Base-by-base conservation (phyloP, 257 asterid genomes). In the Prunella vulgaris region DNA sequence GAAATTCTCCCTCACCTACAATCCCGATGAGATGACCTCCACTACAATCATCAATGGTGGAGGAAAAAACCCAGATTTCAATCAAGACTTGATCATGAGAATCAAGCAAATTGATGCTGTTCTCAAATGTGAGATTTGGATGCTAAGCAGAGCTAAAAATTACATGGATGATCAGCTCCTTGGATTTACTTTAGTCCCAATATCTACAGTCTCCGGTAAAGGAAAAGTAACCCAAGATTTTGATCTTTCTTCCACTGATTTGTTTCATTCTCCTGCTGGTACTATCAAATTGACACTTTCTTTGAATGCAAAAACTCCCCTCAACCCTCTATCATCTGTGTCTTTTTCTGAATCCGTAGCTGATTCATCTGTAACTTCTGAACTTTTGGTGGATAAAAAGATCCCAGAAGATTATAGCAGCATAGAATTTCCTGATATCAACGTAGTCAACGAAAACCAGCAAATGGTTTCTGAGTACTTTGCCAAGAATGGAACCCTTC, bases 91-190 rank as follows among this genome's bases (percentile, higher is more conserved):
- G 79, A 69, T 72, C 72, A 64, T 87, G 74, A 79, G 79, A 28
- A 74, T 87, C 63, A 68, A 37, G 57, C 82, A 80, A 18, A 30
- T 38, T 0, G 86, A 87, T 2, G 84, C 87, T 2, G 84, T 85
- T 18, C 75, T 87, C 35, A 87, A 87, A 74, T 87, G 95, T 25
- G 95, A 87, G n/a, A 84, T 87, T 35, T 87, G 89, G 89, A 87
- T 87, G 95, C 78, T 87, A 1, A 87, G 95, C 76, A 68, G 91
- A 53, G 91, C 86, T 48, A 85, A 83, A 78, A 76, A 71, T 20
- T 74, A 71, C 70, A 74, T 87, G 95, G 95, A 87, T 44, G 92
- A 87, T 77, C 95, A 87, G 78, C 92, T 87, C 60, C 82, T 87
- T 1, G 92, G 90, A 4, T 87, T 87, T 32, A 81, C 76, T 24